Conservation (phyloP, 768 basidiomycete species). For the Mycena metata region DNA sequence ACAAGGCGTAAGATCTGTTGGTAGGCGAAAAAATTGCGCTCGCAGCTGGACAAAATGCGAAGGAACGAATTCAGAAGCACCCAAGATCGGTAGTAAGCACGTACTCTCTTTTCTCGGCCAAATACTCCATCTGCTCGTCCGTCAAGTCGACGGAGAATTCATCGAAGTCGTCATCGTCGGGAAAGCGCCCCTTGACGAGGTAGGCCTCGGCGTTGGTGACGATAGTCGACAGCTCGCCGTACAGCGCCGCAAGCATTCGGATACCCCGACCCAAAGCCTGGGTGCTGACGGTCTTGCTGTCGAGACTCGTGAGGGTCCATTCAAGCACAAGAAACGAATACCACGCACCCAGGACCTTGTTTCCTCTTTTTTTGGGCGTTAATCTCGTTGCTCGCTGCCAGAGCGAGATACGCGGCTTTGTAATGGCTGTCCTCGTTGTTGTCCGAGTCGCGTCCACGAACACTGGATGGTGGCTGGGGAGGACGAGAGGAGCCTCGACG, state of each 20-base stretch:
- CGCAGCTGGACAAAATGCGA: too few species aligned
- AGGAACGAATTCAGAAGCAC: too few species aligned
- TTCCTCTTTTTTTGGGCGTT: conserved; percentile 11
- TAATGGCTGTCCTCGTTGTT: neutral
- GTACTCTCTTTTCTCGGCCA: conserved; percentile 23
- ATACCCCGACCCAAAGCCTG: conserved; percentile 14
- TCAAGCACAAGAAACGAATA: too few species aligned
- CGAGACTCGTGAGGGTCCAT: too few species aligned
- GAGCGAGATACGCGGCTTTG: conserved; percentile 4
- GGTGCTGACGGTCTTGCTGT: neutral
- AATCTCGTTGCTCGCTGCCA: neutral
- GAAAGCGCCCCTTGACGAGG: neutral
- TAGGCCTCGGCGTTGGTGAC: conserved; percentile 9
- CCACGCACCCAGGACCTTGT: neutral
- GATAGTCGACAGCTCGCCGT: conserved; percentile 23
- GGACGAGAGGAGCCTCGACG: neutral
- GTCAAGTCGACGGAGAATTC: conserved; percentile 1
- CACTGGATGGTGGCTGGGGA: neutral
- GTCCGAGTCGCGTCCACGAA: neutral
- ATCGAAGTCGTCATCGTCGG: conserved; percentile 14
- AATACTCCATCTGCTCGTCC: neutral
- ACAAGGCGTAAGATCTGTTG: conserved; percentile 8
- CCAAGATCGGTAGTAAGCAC: neutral
- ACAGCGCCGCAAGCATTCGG: conserved; percentile 18
- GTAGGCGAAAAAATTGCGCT: conserved; percentile 12